Evolutionary conservation across 805 yeast species (phyloP).

Genomic region (Yamadazyma philogaea): DNA sequence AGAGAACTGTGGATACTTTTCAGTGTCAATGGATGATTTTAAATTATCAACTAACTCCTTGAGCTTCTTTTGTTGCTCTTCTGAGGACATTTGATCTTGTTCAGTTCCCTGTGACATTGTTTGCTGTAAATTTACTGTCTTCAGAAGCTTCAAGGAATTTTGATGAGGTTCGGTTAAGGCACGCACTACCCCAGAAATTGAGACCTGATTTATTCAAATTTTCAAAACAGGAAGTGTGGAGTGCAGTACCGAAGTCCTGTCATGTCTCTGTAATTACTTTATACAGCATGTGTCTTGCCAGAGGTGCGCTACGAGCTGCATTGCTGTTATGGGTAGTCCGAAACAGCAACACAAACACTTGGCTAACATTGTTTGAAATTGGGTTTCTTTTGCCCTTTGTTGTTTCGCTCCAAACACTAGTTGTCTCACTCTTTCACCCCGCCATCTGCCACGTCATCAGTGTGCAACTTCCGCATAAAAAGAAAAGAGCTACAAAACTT

Average conservation of each 20-base stretch:
- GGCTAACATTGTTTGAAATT: background rate
- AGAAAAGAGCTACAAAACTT: background rate
- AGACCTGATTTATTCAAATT: background rate
- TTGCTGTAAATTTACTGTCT: background rate
- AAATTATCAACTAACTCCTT: conserved; percentile 8
- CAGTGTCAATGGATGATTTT: conserved; percentile 24
- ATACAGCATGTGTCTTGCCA: no score
- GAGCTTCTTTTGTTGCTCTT: background rate
- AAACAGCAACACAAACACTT: background rate
- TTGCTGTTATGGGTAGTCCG: background rate
- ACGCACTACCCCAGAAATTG: background rate
- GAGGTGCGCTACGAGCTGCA: no score
- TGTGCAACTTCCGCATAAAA: background rate
- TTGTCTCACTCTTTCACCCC: background rate
- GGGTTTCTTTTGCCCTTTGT: background rate
- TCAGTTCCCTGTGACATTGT: background rate
- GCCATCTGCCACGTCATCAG: background rate
- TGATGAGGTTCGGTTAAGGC: background rate
- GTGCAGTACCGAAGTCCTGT: no score
- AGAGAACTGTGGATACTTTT: conserved; percentile 25
- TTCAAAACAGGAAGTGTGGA: background rate
- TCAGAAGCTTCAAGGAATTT: background rate
- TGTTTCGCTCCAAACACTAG: background rate
- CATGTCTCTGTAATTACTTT: no score
- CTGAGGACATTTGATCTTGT: background rate